Evolutionary conservation across 1,284 basidiomycete genomes (phyloP), one percentile per base, ranked within the genome.

Genomic region (Wolfiporia cocos): DNA sequence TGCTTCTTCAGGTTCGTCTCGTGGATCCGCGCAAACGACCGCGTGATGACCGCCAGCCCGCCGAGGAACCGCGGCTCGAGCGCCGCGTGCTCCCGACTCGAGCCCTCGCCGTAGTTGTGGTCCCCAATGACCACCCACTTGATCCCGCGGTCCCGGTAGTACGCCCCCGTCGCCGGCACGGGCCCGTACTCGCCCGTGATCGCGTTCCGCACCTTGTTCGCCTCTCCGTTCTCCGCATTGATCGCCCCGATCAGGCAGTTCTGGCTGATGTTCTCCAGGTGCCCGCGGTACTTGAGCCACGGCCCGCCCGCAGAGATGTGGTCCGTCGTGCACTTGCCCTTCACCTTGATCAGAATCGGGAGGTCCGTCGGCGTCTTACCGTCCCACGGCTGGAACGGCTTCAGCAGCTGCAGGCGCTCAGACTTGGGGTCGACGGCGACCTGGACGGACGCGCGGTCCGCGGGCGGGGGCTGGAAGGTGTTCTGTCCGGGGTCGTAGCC

Each of bases 241-340:
- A 98, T 94, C 44, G 92, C 94, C 64, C 92, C 92, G 53, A 98
- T 98, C 65, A 97, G 69, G 71, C 92, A 95, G 76, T 98, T 98
- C 69, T 96, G 90, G 28, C 92, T 96, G 66, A 98, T 99, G 80
- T 99, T 98, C 68, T 96, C 81, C 59, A 98, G 83, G 70, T 98
- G 95, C 53, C 95, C 95, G 75, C 95, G 91, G 79, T 94, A 98
- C 73, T 97, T 97, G 71, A 98, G 80, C 95, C 95, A 99, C 34
- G 95, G 95, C 46, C 95, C 95, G 74, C 93, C 95, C 64, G 92
- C 92, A 49, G 86, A 90, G 65, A 96, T 91, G 64, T 90, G 86
- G 61, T 92, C 87, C 51, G 87, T 89, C 30, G 87, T 98, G 87
- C 95, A 99, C 78, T 99, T 99, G 79, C 95, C 95, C 74, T 86